A percentile compares a stretch with the other conserved stretches of the same genome.
Conservation (phyloP, 148 eudicot genomes). For the Silene conica region DNA sequence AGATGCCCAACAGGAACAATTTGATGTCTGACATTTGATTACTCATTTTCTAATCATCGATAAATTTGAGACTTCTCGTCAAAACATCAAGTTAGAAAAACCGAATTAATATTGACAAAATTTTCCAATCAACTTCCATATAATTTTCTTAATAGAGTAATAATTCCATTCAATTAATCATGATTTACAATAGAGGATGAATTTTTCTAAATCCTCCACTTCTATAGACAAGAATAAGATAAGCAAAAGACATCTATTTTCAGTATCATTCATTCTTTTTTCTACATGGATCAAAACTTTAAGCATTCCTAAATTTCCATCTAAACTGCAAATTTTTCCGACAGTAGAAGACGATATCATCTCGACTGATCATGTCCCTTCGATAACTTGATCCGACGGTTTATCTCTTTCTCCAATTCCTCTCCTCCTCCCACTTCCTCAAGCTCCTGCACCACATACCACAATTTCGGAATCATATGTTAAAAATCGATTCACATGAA, state of each 20-base stretch:
- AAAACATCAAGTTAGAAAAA: too few relatives aligned
- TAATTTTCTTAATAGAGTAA: too few relatives aligned
- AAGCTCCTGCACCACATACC: conserved; percentile 66
- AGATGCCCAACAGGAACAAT: too few relatives aligned
- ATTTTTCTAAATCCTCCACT: neutral
- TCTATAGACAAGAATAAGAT: neutral
- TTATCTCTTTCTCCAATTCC: conserved; percentile 81
- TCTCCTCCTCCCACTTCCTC: conserved; percentile 86
- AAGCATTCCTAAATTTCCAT: conserved; percentile 11
- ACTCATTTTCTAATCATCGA: too few relatives aligned
- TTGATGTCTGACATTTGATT: too few relatives aligned
- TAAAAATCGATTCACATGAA: neutral
- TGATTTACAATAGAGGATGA: neutral
- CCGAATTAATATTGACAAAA: neutral
- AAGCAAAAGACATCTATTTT: neutral
- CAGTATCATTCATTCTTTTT: neutral
- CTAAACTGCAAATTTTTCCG: conserved; percentile 7
- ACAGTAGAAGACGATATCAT: conserved; percentile 10
- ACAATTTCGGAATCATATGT: neutral
- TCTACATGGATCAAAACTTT: neutral
- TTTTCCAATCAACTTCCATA: neutral
- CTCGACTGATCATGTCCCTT: conserved; percentile 31
- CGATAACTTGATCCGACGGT: conserved; percentile 56
- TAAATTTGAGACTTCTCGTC: too few relatives aligned
- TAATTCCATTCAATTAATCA: neutral